Percentiles rank a stretch among this genome's conserved stretches.
Conservation (phyloP, 2,329 filamentous ascomycete genomes). For the Magnaporthiopsis poae region DNA sequence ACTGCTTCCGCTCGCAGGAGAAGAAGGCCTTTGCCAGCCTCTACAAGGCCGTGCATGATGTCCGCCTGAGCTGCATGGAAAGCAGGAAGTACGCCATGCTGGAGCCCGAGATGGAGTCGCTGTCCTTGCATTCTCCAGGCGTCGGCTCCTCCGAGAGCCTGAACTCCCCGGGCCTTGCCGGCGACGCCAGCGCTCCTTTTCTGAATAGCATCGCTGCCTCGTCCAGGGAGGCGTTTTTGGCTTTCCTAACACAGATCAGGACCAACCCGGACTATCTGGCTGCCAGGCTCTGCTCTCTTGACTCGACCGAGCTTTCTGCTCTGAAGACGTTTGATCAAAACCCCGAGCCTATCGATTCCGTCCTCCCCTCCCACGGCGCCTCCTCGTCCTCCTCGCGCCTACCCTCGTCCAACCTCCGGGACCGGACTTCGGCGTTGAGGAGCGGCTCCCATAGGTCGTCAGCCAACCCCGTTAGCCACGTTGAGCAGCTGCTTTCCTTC, state of each 20-base stretch:
- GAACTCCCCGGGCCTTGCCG: conserved; percentile 26
- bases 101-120: conserved; percentile 60
- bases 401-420: conserved; percentile 21
- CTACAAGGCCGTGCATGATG: conserved; percentile 70
- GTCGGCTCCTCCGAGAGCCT: conserved; percentile 41
- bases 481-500: conserved; percentile 78
- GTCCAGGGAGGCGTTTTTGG: conserved; percentile 64
- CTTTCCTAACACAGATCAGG: conserved; percentile 71
- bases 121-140: conserved; percentile 37
- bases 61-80: conserved; percentile 66
- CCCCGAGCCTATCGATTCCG: conserved; percentile 72
- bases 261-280: conserved; percentile 84
- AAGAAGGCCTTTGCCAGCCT: conserved; percentile 66
- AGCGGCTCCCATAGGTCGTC: conserved; percentile 21
- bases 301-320: conserved; percentile 63
- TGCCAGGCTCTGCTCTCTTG: conserved; percentile 66
- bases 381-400: conserved; percentile 27
- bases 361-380: conserved; percentile 57
- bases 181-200: conserved; percentile 43
- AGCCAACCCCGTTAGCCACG: conserved; percentile 44
- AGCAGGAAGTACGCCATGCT: conserved; percentile 60
- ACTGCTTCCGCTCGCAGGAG: conserved; percentile 69
- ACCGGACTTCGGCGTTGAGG: conserved; percentile 17
- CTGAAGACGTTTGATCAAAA: conserved; percentile 70
- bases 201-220: conserved; percentile 66